Evolutionary conservation across 2,329 filamentous ascomycete species (phyloP).

Genomic region (Teratosphaeriaceae sp.): DNA sequence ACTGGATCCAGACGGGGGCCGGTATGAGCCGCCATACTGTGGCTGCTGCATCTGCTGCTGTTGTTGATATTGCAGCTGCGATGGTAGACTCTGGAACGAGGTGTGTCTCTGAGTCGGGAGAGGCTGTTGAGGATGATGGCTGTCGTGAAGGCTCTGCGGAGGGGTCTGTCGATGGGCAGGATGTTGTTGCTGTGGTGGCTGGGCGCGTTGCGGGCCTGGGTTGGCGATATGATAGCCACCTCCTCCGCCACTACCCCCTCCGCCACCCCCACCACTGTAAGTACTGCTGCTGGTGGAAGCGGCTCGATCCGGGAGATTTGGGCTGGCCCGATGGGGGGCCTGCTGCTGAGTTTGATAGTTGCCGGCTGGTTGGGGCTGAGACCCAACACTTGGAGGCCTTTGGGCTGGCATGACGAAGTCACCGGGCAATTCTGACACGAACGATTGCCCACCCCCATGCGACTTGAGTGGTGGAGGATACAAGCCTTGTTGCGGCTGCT

Average conservation of each 20-base stretch:
- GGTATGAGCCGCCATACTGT: slow-evolving; percentile 13
- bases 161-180: background rate
- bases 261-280: background rate
- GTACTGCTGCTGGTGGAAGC: slow-evolving; percentile 1
- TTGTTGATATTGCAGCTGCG: slow-evolving; percentile 5
- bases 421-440: slow-evolving; percentile 24
- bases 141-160: background rate
- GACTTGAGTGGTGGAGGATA: slow-evolving; percentile 18
- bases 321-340: background rate
- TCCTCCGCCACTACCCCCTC: background rate
- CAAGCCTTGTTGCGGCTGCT: slow-evolving; percentile 17
- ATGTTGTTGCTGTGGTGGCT: slow-evolving; percentile 5
- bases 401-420: slow-evolving; percentile 13
- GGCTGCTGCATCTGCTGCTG: slow-evolving; percentile 8
- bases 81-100: no score
- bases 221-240: background rate
- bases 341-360: slow-evolving; percentile 6
- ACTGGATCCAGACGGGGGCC: slow-evolving; percentile 7
- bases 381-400: background rate
- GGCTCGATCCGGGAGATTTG: slow-evolving; percentile 1
- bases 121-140: background rate
- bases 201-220: slow-evolving; percentile 4
- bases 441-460: slow-evolving; percentile 12
- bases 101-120: background rate
- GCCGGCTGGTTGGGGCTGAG: background rate